phyloP scores from a whole-genome alignment of 495 filamentous ascomycete species.

The Neurospora intermedia region DNA sequence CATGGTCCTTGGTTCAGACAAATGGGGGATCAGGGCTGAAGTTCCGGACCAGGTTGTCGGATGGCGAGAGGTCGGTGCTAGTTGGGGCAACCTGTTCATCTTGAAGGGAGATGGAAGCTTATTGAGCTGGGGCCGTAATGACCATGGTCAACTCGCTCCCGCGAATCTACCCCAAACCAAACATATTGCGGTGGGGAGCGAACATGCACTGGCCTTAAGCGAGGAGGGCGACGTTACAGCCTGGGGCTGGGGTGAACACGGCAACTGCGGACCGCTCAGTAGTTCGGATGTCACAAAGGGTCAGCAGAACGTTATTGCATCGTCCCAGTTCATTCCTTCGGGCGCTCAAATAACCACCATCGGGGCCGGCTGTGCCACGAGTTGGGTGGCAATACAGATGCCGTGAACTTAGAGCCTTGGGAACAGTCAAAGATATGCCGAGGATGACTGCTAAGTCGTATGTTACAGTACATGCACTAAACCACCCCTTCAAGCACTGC shows the following conservation, averaged over 20 bases:
- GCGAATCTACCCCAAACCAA: slow-evolving; percentile 36
- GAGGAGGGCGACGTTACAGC: slow-evolving; percentile 51
- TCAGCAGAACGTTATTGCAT: slow-evolving; percentile 49
- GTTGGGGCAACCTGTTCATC: slow-evolving; percentile 76
- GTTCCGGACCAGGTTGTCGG: slow-evolving; percentile 25
- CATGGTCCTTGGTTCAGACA: slow-evolving; percentile 57
- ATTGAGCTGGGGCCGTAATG: slow-evolving; percentile 64
- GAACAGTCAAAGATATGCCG: not conserved
- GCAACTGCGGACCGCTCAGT: slow-evolving; percentile 74
- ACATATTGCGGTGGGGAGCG: slow-evolving; percentile 69
- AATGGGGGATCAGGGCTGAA: slow-evolving; percentile 46
- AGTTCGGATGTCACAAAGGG: slow-evolving; percentile 52
- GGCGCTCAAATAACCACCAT: slow-evolving; percentile 41
- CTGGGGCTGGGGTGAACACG: slow-evolving; percentile 97
- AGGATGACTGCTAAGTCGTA: not conserved
- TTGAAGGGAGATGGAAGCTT: slow-evolving; percentile 45
- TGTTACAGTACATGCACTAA: not conserved
- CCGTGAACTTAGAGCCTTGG: not conserved
- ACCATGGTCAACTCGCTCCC: slow-evolving; percentile 72
- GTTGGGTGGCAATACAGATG: slow-evolving; percentile 52
- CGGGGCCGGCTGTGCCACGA: slow-evolving; percentile 83
- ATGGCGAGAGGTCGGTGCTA: slow-evolving; percentile 56
- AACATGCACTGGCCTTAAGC: slow-evolving; percentile 66
- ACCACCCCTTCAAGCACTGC: not conserved
- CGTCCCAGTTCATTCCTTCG: slow-evolving; percentile 34